Conservation (phyloP, 352 stramenopile species). For the Globisporangium ultimum region DNA sequence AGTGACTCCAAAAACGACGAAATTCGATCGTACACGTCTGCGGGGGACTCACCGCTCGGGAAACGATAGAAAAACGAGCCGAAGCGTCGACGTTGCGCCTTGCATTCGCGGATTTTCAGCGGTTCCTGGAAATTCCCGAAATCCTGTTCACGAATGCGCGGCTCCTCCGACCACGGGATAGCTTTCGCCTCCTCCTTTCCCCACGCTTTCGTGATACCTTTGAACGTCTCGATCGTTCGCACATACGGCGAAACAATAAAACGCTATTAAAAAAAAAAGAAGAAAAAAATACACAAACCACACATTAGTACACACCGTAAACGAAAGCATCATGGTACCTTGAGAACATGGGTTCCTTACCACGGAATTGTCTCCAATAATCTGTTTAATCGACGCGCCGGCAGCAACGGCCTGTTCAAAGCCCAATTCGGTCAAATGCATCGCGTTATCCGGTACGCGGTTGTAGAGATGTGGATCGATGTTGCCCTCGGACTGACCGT, state of each 20-base stretch:
- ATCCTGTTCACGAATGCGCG: constrained; percentile 86
- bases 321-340: constrained; percentile 7
- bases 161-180: constrained; percentile 80
- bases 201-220: constrained; percentile 73
- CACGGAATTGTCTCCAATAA: constrained; percentile 75
- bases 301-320: neutral
- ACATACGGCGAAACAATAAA: constrained; percentile 86
- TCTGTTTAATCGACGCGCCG: constrained; percentile 66
- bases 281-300: constrained; percentile 5
- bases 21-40: constrained; percentile 87
- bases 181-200: constrained; percentile 35
- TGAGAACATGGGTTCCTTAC: constrained; percentile 13
- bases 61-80: constrained; percentile 90
- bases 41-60: constrained; percentile 81
- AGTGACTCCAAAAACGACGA: constrained; percentile 88
- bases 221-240: constrained; percentile 87
- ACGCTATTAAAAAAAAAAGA: constrained; percentile 38
- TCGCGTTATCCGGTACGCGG: constrained; percentile 75
- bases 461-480: constrained; percentile 78
- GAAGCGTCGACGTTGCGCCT: constrained; percentile 69
- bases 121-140: constrained; percentile 90
- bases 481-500: constrained; percentile 85
- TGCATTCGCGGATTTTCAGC: constrained; percentile 78
- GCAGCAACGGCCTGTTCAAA: constrained; percentile 72
- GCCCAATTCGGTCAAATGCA: constrained; percentile 79